Evolutionary conservation across 2,329 filamentous ascomycete genomes (phyloP).

Genomic region (Aspergillus sp.): DNA sequence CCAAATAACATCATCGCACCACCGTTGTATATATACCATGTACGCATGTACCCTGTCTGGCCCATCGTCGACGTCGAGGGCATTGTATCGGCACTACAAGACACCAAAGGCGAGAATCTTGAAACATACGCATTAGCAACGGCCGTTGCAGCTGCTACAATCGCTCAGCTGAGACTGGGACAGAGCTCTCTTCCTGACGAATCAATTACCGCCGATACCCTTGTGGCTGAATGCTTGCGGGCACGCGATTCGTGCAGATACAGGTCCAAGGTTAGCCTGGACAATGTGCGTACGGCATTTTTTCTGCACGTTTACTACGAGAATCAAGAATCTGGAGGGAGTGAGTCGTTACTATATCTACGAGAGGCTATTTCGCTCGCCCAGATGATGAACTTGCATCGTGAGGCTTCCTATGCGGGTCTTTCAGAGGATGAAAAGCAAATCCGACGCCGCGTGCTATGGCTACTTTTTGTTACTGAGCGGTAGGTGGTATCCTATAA

Average conservation of each 20-base stretch:
- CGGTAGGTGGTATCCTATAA: slow-evolving; percentile 9
- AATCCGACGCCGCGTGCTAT: slow-evolving; percentile 43
- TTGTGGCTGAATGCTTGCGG: slow-evolving; percentile 35
- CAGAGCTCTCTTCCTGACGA: slow-evolving; percentile 18
- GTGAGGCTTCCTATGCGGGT: slow-evolving; percentile 36
- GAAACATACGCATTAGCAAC: slow-evolving; percentile 40
- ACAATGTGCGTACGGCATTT: slow-evolving; percentile 45
- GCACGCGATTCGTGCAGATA: slow-evolving; percentile 23
- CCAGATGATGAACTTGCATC: slow-evolving; percentile 46
- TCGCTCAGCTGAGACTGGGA: slow-evolving; percentile 45
- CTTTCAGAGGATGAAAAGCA: slow-evolving; percentile 39
- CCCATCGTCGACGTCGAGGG: slow-evolving; percentile 46
- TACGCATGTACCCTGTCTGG: slow-evolving; percentile 51
- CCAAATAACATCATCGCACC: slow-evolving; percentile 19
- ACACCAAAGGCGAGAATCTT: slow-evolving; percentile 22
- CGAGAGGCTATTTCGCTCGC: slow-evolving; percentile 50
- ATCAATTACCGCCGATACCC: slow-evolving; percentile 24
- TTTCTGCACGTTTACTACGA: slow-evolving; percentile 52
- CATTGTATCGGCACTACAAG: slow-evolving; percentile 34
- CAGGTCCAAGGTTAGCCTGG: slow-evolving; percentile 30
- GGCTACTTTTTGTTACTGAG: slow-evolving; percentile 48
- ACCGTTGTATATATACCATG: slow-evolving; percentile 43
- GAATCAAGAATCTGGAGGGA: slow-evolving; percentile 44
- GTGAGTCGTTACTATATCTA: slow-evolving; percentile 45
- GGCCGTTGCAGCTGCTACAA: slow-evolving; percentile 45